These are phyloP conservation scores for Tetrahymena thermophila DNA, from an alignment of 73 alveolate species.

Conservation along the genomic window DNA sequence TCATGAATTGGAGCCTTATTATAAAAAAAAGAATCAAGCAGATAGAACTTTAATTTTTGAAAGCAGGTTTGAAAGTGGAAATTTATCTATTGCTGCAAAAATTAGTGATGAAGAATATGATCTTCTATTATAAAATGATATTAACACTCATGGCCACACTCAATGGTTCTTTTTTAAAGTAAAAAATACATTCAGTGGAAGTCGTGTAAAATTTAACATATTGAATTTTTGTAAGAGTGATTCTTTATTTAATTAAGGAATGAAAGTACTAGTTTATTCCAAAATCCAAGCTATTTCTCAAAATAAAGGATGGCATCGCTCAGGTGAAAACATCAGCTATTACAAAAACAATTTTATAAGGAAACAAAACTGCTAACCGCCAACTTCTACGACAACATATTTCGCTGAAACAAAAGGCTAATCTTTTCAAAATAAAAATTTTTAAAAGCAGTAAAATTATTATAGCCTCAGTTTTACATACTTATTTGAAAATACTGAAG, in stretches of 20 bases:
- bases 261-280: slow-evolving; percentile 74
- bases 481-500: slow-evolving; percentile 29
- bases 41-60: slow-evolving; percentile 72
- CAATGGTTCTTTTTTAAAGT: slow-evolving; percentile 75
- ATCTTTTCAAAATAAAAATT: not conserved
- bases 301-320: slow-evolving; percentile 28
- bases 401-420: not conserved
- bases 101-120: slow-evolving; percentile 51
- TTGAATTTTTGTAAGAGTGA: slow-evolving; percentile 64
- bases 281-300: not conserved
- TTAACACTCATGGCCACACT: slow-evolving; percentile 78
- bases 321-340: slow-evolving; percentile 11
- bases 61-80: slow-evolving; percentile 78
- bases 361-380: slow-evolving; percentile 5
- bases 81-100: slow-evolving; percentile 53
- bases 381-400: slow-evolving; percentile 3
- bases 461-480: slow-evolving; percentile 62
- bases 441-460: not conserved
- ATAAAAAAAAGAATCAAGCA: not conserved
- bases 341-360: slow-evolving; percentile 43
- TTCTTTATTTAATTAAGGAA: slow-evolving; percentile 81
- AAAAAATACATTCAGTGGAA: not conserved
- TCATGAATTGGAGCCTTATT: not conserved
- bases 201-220: slow-evolving; percentile 57
- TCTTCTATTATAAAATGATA: slow-evolving; percentile 67